phyloP scores from a whole-genome alignment of 2,329 filamentous ascomycete genomes.

The Chrysosphaeria jannelii region DNA sequence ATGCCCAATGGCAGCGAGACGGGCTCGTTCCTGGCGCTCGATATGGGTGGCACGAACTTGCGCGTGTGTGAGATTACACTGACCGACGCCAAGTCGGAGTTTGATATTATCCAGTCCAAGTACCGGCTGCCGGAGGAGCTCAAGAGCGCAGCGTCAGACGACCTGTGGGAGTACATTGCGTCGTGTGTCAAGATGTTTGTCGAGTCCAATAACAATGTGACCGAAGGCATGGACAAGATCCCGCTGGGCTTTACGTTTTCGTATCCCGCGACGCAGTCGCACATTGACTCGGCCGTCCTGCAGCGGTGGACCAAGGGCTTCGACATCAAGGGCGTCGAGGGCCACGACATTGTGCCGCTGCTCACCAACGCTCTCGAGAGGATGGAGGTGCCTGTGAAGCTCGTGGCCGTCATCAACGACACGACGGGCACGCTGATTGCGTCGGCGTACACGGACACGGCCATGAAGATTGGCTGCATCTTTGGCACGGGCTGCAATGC shows the following conservation, averaged over 20 bases:
- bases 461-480: slow-evolving; percentile 88
- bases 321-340: slow-evolving; percentile 76
- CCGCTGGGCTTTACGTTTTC: slow-evolving; percentile 90
- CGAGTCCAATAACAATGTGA: slow-evolving; percentile 48
- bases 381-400: slow-evolving; percentile 50
- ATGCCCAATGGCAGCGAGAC: slow-evolving; percentile 68
- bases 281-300: slow-evolving; percentile 73
- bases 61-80: slow-evolving; percentile 82
- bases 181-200: slow-evolving; percentile 80
- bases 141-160: slow-evolving; percentile 55
- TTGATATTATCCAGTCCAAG: slow-evolving; percentile 87
- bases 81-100: slow-evolving; percentile 64
- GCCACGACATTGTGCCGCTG: slow-evolving; percentile 66
- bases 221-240: slow-evolving; percentile 28
- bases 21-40: slow-evolving; percentile 65
- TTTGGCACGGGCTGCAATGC: slow-evolving; percentile 97
- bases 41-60: slow-evolving; percentile 90
- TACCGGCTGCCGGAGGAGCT: slow-evolving; percentile 85
- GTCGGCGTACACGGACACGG: slow-evolving; percentile 79
- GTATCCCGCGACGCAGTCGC: slow-evolving; percentile 77
- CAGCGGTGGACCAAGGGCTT: slow-evolving; percentile 97
- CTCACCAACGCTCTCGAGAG: slow-evolving; percentile 50
- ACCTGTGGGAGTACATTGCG: slow-evolving; percentile 85
- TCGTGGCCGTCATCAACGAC: slow-evolving; percentile 86
- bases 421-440: slow-evolving; percentile 92